Evolutionary conservation across 345 rosid genomes (phyloP).

Genomic region (Gossypium bickii): DNA sequence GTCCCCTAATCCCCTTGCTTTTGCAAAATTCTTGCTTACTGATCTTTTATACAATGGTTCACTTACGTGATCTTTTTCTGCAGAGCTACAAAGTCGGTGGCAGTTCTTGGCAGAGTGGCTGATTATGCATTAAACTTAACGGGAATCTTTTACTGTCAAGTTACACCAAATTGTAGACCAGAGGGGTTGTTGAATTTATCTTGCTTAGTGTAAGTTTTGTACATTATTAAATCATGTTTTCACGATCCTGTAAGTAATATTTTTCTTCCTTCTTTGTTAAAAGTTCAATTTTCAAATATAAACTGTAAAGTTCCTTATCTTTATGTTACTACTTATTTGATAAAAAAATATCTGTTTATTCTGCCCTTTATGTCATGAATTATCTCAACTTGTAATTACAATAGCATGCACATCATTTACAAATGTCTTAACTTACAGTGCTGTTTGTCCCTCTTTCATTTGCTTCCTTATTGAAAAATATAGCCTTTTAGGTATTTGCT

Average conservation of each 20-base stretch:
- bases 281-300: not conserved
- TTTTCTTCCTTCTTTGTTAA: not conserved
- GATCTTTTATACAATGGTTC: conserved; percentile 6
- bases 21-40: not conserved
- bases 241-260: not conserved
- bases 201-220: conserved; percentile 50
- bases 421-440: not conserved
- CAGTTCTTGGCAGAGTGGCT: conserved; percentile 59
- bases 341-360: not conserved
- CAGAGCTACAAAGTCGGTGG: conserved; percentile 65
- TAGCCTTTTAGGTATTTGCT: not conserved
- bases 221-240: not conserved
- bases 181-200: conserved; percentile 37
- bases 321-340: not conserved
- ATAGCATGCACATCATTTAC: not conserved
- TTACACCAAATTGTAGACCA: conserved; percentile 34
- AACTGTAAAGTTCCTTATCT: not conserved
- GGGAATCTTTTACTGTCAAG: conserved; percentile 68
- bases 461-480: not conserved
- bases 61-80: conserved; percentile 25
- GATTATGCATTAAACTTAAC: conserved; percentile 66
- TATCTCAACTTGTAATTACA: not conserved
- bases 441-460: not conserved
- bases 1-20: not conserved
- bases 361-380: not conserved